These are phyloP conservation scores for Microstroma glucosiphilum DNA, from an alignment of 1,284 basidiomycete species.

Conservation along the genomic window DNA sequence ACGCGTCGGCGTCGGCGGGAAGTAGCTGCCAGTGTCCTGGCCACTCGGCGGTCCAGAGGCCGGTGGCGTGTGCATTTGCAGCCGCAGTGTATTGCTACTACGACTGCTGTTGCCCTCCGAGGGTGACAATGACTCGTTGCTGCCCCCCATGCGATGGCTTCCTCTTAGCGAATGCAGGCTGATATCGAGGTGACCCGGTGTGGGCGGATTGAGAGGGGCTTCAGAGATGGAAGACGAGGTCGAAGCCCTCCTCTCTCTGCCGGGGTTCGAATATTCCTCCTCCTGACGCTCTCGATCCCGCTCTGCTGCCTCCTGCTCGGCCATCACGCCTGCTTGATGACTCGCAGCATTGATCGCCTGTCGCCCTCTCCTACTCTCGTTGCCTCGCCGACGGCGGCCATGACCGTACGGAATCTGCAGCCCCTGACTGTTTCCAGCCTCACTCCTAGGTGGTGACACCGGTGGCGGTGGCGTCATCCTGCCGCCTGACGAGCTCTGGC, in stretches of 20 bases:
- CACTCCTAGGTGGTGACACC: conserved; percentile 5
- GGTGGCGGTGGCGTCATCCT: conserved; percentile 6
- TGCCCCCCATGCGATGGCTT: too few species aligned
- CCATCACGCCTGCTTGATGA: neutral
- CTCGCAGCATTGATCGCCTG: conserved; percentile 2
- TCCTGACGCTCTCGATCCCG: neutral
- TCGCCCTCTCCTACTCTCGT: neutral
- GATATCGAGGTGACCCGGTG: conserved; percentile 57
- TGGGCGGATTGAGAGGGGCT: conserved; percentile 56
- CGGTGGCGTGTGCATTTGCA: neutral
- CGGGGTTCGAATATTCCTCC: neutral
- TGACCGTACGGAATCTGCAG: conserved; percentile 11
- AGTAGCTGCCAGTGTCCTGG: conserved; percentile 23
- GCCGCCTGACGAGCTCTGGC: conserved; percentile 8
- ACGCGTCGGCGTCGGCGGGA: conserved; percentile 21
- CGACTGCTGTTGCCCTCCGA: conserved; percentile 7
- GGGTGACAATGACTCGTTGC: too few species aligned
- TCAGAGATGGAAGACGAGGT: conserved; percentile 14
- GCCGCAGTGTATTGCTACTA: neutral
- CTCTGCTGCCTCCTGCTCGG: conserved; percentile 2
- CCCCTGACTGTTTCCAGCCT: neutral
- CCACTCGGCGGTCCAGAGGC: neutral
- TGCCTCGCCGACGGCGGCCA: conserved; percentile 9
- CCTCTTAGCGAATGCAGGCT: conserved; percentile 51
- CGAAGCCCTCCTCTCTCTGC: conserved; percentile 1